Evolutionary conservation across 768 basidiomycete genomes (phyloP).

Genomic region (Punctularia strigosozonata): DNA sequence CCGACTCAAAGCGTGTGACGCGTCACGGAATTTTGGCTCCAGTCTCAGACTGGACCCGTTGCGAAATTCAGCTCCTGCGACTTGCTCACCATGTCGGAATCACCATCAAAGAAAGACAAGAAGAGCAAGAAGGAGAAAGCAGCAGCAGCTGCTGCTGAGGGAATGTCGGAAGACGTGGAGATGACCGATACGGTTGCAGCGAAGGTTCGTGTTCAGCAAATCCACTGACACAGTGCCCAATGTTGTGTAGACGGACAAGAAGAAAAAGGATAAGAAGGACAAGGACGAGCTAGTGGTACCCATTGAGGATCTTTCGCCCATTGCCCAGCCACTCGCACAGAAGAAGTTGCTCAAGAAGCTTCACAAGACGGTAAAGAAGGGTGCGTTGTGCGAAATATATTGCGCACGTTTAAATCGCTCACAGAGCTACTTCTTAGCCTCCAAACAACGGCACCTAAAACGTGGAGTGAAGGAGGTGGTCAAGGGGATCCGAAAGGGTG

Average conservation of each 20-base stretch:
- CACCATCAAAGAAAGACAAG: constrained; percentile 68
- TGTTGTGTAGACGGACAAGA: constrained; percentile 16
- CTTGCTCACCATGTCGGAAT: too few relatives aligned
- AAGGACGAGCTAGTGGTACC: constrained; percentile 58
- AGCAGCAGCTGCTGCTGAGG: constrained; percentile 13
- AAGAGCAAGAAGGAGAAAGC: constrained; percentile 36
- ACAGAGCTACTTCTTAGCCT: constrained; percentile 40
- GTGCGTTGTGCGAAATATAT: constrained; percentile 25
- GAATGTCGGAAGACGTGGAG: constrained; percentile 34
- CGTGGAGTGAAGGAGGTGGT: constrained; percentile 98
- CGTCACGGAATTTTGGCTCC: too few relatives aligned
- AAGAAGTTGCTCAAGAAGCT: constrained; percentile 92
- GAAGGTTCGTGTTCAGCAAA: constrained; percentile 15
- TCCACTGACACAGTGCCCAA: constrained; percentile 16
- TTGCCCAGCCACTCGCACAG: constrained; percentile 87
- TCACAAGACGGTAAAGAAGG: constrained; percentile 91
- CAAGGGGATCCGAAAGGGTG: constrained; percentile 94
- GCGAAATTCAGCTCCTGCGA: too few relatives aligned
- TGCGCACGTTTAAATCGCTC: constrained; percentile 2
- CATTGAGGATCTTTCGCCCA: constrained; percentile 79
- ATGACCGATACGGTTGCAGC: constrained; percentile 22
- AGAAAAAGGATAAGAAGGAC: constrained; percentile 55
- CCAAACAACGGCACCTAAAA: constrained; percentile 90
- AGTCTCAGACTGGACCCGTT: too few relatives aligned
- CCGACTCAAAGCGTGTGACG: too few relatives aligned